Conservation (phyloP, 352 stramenopile genomes). For the Pythium phragmiticola region DNA sequence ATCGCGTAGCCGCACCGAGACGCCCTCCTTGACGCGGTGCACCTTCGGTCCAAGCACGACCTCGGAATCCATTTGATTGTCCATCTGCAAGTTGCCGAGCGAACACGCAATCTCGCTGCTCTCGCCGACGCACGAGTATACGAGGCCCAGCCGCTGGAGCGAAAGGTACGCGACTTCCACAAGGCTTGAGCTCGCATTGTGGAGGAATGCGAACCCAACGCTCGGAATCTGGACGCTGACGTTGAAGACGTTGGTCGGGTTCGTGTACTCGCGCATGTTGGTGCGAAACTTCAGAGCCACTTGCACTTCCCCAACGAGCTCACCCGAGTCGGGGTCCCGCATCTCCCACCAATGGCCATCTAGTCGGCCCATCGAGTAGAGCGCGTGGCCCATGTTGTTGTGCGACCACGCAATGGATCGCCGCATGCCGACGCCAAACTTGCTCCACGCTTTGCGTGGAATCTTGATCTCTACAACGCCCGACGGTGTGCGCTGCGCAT, state of each 20-base stretch:
- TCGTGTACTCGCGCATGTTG: constrained; percentile 47
- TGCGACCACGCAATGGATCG: constrained; percentile 76
- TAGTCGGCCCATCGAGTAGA: constrained; percentile 61
- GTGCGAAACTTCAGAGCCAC: constrained; percentile 83
- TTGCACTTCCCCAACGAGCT: constrained; percentile 77
- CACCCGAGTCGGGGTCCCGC: constrained; percentile 65
- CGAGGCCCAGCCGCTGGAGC: constrained; percentile 68
- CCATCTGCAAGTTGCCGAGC: constrained; percentile 86
- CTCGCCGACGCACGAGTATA: constrained; percentile 77
- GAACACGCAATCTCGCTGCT: constrained; percentile 83
- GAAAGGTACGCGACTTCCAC: constrained; percentile 88
- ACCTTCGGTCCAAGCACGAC: constrained; percentile 83
- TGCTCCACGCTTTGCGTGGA: constrained; percentile 80
- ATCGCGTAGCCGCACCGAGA: constrained; percentile 80
- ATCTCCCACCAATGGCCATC: constrained; percentile 88
- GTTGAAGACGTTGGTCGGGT: constrained; percentile 67
- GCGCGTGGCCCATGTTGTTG: constrained; percentile 71
- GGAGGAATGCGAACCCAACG: constrained; percentile 79
- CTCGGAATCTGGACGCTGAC: constrained; percentile 79
- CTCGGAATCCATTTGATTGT: constrained; percentile 89
- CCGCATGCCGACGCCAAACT: constrained; percentile 59
- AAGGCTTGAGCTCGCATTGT: constrained; percentile 80
- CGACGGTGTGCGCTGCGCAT: constrained; percentile 33
- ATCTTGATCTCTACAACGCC: constrained; percentile 81
- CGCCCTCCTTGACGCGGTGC: constrained; percentile 82